Base-by-base conservation (phyloP, 441 rosid species). In the Erodium chrysanthum region DNA sequence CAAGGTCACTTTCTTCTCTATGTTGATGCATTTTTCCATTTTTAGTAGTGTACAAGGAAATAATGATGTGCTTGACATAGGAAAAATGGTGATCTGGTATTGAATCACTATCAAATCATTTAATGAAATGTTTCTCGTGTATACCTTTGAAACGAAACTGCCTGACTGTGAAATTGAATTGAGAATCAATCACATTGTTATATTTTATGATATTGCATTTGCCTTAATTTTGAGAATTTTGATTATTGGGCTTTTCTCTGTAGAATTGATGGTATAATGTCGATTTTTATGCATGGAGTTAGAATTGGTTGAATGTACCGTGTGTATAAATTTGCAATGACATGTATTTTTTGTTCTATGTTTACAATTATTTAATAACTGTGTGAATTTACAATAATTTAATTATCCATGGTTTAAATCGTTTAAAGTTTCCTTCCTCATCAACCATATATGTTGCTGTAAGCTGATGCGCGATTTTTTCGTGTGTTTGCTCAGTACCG, bases 1-100 rank as follows among this genome's bases (percentile, higher is more conserved):
- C 17, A 76, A 76, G 79, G 79, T 76, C 22, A 56, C 54, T 8
- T 66, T 48, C 18, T 15, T 44, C 50, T 44, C 3, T 44, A 2
- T 10, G 50, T 44, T 1, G 50, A 44, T 44, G 5, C 46, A 10
- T 40, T 40, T 40, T 44, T 44, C 4, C 15, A n/a, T 10, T 44
- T 3, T 44, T 12, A n/a, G 40, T 12, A n/a, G 40, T 33, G 40
- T 33, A 33, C 8, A 33, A 5, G 40, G 9, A 33, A 33, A 7
- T 33, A 9, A 5, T 33, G 4, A 12, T 44, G 5, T 44, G 15
- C 50, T 44, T 12, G 40, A 33, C 40, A 3, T 33, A 33, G 1
- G 1, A 44, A 42, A 42, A 0, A 11, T 42, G 48, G n/a, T 4
- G 14, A 42, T 42, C 48, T 42, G 48, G 48, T 10, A 42, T 0